These are phyloP conservation scores for Meredithiella fracta DNA, from an alignment of 2,329 filamentous ascomycete genomes.

Conservation along the genomic window DNA sequence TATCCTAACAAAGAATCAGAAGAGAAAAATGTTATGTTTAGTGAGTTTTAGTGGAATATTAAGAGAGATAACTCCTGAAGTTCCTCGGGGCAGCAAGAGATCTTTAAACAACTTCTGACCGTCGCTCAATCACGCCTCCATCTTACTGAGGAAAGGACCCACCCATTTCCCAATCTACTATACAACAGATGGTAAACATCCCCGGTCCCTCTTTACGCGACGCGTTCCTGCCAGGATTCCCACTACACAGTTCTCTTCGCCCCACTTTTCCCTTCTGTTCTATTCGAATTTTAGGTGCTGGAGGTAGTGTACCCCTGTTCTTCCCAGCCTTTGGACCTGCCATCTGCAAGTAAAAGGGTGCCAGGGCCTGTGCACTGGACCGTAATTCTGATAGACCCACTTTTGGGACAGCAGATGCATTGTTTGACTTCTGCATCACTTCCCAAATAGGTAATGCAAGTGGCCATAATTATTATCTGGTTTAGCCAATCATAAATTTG, in stretches of 20 bases:
- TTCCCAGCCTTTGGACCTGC: neutral
- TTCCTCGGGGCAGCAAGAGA: neutral
- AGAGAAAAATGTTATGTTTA: neutral
- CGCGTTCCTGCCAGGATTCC: constrained; percentile 1
- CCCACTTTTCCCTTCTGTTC: no score
- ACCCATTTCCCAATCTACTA: neutral
- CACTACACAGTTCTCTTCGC: neutral
- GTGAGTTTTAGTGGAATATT: neutral
- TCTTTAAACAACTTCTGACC: constrained; percentile 10
- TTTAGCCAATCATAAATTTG: neutral
- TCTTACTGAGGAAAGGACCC: neutral
- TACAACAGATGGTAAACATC: neutral
- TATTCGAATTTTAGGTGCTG: neutral
- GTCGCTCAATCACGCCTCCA: constrained; percentile 8
- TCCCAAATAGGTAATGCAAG: no score
- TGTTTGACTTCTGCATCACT: no score
- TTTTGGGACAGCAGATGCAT: no score
- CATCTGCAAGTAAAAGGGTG: neutral
- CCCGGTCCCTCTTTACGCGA: neutral
- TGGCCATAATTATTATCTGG: no score
- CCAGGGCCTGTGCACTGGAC: neutral
- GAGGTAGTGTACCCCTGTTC: no score
- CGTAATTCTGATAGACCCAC: neutral
- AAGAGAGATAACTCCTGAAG: neutral
- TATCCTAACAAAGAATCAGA: neutral